Evolutionary conservation across 148 eudicot species (phyloP).

Genomic region (Rhododendron ferrugineum): DNA sequence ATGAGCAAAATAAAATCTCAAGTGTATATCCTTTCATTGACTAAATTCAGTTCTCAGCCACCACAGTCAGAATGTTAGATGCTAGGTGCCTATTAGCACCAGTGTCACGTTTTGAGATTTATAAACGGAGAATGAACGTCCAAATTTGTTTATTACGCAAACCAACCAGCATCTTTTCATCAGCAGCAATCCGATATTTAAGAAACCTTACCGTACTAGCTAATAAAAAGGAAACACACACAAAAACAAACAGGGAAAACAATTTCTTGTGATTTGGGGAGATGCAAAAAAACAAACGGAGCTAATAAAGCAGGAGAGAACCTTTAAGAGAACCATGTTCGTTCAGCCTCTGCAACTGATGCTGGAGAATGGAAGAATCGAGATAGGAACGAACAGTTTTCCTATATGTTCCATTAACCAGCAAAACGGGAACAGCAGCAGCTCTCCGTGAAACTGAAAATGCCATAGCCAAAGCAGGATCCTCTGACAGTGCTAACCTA

Average conservation of each 20-base stretch:
- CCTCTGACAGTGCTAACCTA: constrained; percentile 85
- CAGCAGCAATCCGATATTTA: neutral
- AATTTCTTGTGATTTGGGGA: neutral
- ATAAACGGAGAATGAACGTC: neutral
- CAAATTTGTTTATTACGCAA: neutral
- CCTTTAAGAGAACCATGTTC: constrained; percentile 81
- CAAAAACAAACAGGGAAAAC: neutral
- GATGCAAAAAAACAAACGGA: neutral
- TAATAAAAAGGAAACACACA: constrained; percentile 1
- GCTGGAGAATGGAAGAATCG: constrained; percentile 92
- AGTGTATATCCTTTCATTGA: neutral
- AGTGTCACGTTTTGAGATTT: neutral
- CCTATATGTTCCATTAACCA: constrained; percentile 87
- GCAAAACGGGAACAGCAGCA: constrained; percentile 84
- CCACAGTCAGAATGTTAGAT: neutral
- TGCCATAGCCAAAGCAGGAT: constrained; percentile 97
- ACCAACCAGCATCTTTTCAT: neutral
- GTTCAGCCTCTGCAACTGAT: constrained; percentile 79
- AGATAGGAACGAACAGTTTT: constrained; percentile 79
- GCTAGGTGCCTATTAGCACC: neutral
- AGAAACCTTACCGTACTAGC: neutral
- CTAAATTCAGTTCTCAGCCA: neutral
- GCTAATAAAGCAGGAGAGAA: constrained; percentile 17
- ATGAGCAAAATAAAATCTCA: neutral
- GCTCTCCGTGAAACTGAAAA: constrained; percentile 91